Evolutionary conservation across 108 stramenopile species (phyloP).

Genomic region (Conticribra guillardii): DNA sequence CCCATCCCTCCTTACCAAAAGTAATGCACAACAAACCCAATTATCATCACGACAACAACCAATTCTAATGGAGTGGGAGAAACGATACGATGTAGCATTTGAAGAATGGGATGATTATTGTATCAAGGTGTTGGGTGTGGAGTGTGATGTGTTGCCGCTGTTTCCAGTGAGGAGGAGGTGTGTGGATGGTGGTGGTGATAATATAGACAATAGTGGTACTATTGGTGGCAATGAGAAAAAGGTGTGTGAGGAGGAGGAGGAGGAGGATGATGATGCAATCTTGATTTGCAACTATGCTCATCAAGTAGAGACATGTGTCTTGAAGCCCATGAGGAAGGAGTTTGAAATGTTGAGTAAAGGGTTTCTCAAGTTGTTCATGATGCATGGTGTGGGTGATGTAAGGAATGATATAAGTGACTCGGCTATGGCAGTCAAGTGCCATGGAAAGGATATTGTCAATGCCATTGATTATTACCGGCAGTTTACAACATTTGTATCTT

Average conservation of each 20-base stretch:
- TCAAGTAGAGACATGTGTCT: constrained; percentile 13
- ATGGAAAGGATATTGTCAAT: background rate
- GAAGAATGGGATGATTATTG: constrained; percentile 32
- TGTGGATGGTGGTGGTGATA: background rate
- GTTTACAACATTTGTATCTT: constrained; percentile 23
- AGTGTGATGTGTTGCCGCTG: constrained; percentile 32
- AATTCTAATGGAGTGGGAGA: constrained; percentile 4
- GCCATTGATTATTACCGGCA: constrained; percentile 17
- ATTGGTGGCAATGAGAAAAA: background rate
- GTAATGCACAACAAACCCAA: background rate
- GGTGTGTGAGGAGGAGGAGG: too few relatives aligned
- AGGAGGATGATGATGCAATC: background rate
- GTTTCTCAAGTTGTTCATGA: constrained; percentile 11
- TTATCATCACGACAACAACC: background rate
- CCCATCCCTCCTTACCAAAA: constrained; percentile 10
- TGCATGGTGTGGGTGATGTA: background rate
- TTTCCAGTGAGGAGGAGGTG: constrained; percentile 12
- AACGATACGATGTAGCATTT: constrained; percentile 23
- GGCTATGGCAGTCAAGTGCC: constrained; percentile 1
- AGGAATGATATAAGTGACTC: background rate
- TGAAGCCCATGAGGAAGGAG: constrained; percentile 20
- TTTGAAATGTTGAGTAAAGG: background rate
- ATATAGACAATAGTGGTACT: background rate
- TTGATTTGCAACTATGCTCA: constrained; percentile 7
- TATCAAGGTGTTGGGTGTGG: constrained; percentile 25